Base-by-base conservation (phyloP, 148 eudicot species). In the Rhododendron williamsianum region DNA sequence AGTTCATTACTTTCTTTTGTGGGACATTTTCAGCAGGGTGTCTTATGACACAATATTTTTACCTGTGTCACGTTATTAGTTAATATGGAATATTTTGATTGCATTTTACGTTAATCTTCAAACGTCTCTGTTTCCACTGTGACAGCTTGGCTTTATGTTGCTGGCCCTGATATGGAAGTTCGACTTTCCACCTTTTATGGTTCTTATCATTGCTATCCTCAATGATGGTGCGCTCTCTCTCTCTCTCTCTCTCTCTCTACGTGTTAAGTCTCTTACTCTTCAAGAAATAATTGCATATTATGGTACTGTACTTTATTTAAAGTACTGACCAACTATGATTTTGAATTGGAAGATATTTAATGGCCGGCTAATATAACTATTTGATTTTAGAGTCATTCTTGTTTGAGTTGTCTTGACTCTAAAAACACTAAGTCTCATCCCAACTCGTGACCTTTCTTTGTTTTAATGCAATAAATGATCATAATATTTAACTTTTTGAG, bases 151-250 rank as follows among this genome's bases (percentile, higher is more conserved):
- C 36, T 97, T 97, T 91, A 92, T 97, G 99, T 85, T 97, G 84
- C 92, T 97, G 86, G 99, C 98, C 43, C 93, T 97, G 48, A 91
- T 97, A 86, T 97, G 99, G 99, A 89, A 91, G 86, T 97, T 97
- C 52, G 98, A 97, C 87, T 97, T 97, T 81, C 99, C 99, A 72
- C 99, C 99, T 82, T 97, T 97, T 85, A 95, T 97, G 99, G 99
- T 97, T 85, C 98, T 97, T 86, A 94, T 97, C 88, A 97, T 97
- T 87, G 99, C 99, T 84, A 95, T 97, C 87, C 98, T 97, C 86
- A 97, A 97, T 84, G 99, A 97, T 88, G 99, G 98, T 97, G 73
- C 21, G 86, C 82, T 81, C 85, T 74, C 86, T 84, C 43, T 77
- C 84, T 9, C 72, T 78, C 76, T 16, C 83, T 73, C 85, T 67